Percentiles rank a stretch among this genome's conserved stretches.
Conservation (phyloP, 2,329 filamentous ascomycete species). For the Byssoonygena ceratinophila region DNA sequence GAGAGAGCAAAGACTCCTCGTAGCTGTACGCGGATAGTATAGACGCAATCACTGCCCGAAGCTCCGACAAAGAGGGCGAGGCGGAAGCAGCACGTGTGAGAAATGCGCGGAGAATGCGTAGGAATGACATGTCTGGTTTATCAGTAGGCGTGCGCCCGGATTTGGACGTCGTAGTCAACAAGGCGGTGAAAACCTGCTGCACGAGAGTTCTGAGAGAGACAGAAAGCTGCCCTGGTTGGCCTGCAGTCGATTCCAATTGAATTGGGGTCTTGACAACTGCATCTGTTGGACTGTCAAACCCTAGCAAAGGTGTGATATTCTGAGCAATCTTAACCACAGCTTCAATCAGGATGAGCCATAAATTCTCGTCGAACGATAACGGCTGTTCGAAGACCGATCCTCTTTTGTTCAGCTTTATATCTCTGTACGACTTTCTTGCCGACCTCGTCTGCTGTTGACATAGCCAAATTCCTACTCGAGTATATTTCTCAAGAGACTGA, state of each 20-base stretch:
- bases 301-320: conserved; percentile 40
- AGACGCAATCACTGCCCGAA: conserved; percentile 72
- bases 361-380: conserved; percentile 49
- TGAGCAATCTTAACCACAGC: conserved; percentile 52
- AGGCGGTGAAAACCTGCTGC: conserved; percentile 79
- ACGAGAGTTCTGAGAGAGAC: conserved; percentile 64
- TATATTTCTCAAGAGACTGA: conserved; percentile 73
- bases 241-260: background rate
- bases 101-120: conserved; percentile 81
- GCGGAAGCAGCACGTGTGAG: conserved; percentile 68
- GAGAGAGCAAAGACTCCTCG: conserved; percentile 74
- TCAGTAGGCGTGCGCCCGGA: conserved; percentile 23
- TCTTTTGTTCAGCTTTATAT: conserved; percentile 27
- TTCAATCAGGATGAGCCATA: conserved; percentile 58
- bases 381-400: conserved; percentile 44
- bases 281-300: conserved; percentile 1
- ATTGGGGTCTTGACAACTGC: background rate
- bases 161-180: conserved; percentile 53
- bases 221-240: conserved; percentile 43
- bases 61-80: conserved; percentile 76
- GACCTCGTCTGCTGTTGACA: conserved; percentile 75
- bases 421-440: conserved; percentile 27
- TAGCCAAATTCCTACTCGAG: conserved; percentile 87
- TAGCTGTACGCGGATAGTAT: conserved; percentile 95
- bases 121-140: conserved; percentile 59